Evolutionary conservation across 805 yeast species (phyloP), one percentile per base, ranked within the genome.

Genomic region (Candida sakaeoensis): DNA sequence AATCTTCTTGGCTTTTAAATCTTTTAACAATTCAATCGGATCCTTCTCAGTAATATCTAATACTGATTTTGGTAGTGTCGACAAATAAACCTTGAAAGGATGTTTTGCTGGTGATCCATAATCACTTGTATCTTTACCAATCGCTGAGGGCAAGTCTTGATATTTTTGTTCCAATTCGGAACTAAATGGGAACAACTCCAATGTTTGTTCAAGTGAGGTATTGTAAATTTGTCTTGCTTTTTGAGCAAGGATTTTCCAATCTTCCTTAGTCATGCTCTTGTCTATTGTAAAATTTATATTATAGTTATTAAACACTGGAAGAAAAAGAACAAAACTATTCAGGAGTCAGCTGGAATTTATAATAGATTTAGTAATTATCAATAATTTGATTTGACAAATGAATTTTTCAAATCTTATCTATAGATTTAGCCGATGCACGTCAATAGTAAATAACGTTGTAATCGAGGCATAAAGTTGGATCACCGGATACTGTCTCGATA

Each of bases 171-270:
- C 33, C 22, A 35, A 42, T 3, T 29, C 36, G 5, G 28, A 25
- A 36, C 47, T 52, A 23, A 51, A 44, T 8, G 55, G 56, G 31
- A 52, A 51, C 14, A 52, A 37, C 32, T 48, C 50, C 24, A 52
- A 41, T 10, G 56, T 51, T 23, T 42, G 42, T 7, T 33, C 33
- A 18, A 49, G 36, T 2, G 56, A 52, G 10, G 41, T 35, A 2
- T 44, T 29, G 23, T 48, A 42, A 14, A 47, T 51, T 8, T 33
- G 24, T 17, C 33, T 36, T 6, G 56, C 53, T 33, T 43, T 39
- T 13, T 18, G 37, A 31, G 54, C 50, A 17, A 51, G 43, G 13
- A 9, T 36, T 23, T 41, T 46, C 56, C 56, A 52, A 30, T 50
- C 43, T 9, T 48, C 48, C 7, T 45, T 45, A n/a, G 47, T 42